Evolutionary conservation across 2,329 filamentous ascomycete genomes (phyloP).

Genomic region (Penicillium griseofulvum): DNA sequence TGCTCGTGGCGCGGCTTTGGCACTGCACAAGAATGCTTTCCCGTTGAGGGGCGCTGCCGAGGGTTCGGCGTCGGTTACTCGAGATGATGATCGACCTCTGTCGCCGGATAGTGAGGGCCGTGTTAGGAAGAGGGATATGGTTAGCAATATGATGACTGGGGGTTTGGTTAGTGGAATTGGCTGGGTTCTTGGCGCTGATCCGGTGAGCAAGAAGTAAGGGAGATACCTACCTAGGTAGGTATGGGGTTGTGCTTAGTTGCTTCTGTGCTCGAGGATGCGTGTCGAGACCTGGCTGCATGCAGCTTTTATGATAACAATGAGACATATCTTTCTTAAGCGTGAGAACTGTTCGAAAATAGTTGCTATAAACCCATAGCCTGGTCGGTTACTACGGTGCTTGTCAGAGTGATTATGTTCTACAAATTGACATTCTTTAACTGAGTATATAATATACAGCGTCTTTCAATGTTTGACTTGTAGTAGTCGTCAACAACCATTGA

Average conservation of each 20-base stretch:
- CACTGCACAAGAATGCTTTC: constrained; percentile 49
- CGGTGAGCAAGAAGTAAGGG: constrained; percentile 34
- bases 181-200: constrained; percentile 60
- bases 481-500: too few species aligned
- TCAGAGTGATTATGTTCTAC: too few species aligned
- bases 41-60: constrained; percentile 34
- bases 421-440: too few species aligned
- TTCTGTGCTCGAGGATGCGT: not conserved
- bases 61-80: constrained; percentile 1
- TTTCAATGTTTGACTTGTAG: too few species aligned
- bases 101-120: constrained; percentile 30
- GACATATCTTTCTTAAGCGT: not conserved
- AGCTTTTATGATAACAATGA: constrained; percentile 4
- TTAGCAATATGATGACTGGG: constrained; percentile 63
- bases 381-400: too few species aligned
- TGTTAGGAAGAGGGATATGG: constrained; percentile 53
- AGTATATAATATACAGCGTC: too few species aligned
- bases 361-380: not conserved
- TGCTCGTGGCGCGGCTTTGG: constrained; percentile 49
- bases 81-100: constrained; percentile 9
- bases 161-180: constrained; percentile 62
- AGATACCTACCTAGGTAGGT: too few species aligned
- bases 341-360: not conserved
- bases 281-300: not conserved
- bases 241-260: not conserved